Evolutionary conservation across 495 filamentous ascomycete genomes (phyloP).

Genomic region (Aspergillus cristatus): DNA sequence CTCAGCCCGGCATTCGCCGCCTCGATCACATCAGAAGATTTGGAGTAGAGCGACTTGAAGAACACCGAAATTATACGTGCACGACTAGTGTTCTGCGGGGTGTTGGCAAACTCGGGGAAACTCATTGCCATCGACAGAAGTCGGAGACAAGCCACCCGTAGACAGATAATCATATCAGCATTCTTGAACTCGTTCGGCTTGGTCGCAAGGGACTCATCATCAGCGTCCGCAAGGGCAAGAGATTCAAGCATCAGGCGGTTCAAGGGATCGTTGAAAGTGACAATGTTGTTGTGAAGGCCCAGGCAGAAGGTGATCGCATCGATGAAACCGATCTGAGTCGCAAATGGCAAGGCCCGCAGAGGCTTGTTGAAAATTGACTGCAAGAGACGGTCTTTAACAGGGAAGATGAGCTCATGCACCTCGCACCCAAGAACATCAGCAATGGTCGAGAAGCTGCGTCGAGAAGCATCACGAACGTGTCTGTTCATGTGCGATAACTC

Average conservation of each 20-base stretch:
- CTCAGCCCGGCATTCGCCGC: slow-evolving; percentile 84
- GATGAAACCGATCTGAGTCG: slow-evolving; percentile 93
- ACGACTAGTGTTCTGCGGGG: slow-evolving; percentile 61
- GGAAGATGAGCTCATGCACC: slow-evolving; percentile 74
- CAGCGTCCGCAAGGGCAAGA: slow-evolving; percentile 83
- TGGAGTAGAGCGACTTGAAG: slow-evolving; percentile 93
- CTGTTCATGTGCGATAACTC: slow-evolving; percentile 92
- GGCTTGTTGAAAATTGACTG: slow-evolving; percentile 91
- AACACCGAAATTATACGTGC: slow-evolving; percentile 86
- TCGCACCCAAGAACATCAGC: slow-evolving; percentile 65
- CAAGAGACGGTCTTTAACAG: slow-evolving; percentile 78
- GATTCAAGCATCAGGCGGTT: slow-evolving; percentile 88
- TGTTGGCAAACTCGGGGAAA: slow-evolving; percentile 76
- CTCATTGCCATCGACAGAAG: slow-evolving; percentile 86
- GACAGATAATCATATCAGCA: slow-evolving; percentile 77
- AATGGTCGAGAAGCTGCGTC: slow-evolving; percentile 70
- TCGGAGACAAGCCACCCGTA: slow-evolving; percentile 90
- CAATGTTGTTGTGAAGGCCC: slow-evolving; percentile 71
- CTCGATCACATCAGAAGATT: slow-evolving; percentile 83
- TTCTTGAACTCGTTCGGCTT: slow-evolving; percentile 86
- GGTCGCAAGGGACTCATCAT: slow-evolving; percentile 75
- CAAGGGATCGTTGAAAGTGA: slow-evolving; percentile 82
- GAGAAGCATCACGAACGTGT: slow-evolving; percentile 79
- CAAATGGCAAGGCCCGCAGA: slow-evolving; percentile 80
- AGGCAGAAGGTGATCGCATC: slow-evolving; percentile 94